Evolutionary conservation across 1,139 yeast species (phyloP).

Genomic region (Taphrina populina): DNA sequence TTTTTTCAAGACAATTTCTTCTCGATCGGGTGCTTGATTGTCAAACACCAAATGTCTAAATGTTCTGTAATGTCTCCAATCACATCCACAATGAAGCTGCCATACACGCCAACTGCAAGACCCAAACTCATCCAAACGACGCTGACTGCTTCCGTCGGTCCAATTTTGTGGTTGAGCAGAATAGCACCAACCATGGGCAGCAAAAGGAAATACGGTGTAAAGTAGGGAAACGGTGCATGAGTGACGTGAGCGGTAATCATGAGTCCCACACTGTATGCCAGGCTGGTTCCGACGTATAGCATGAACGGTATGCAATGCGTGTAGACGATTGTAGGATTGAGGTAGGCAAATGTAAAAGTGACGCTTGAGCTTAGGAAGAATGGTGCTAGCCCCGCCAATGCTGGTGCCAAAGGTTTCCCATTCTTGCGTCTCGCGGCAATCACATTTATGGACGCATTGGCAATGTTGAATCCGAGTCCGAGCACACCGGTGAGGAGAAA

Average conservation of each 20-base stretch:
- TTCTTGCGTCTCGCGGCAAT: slow-evolving; percentile 55
- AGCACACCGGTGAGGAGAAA: slow-evolving; percentile 25
- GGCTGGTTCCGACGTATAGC: slow-evolving; percentile 63
- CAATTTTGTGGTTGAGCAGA: slow-evolving; percentile 36
- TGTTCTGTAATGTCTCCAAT: slow-evolving; percentile 46
- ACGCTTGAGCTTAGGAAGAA: slow-evolving; percentile 42
- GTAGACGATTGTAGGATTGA: slow-evolving; percentile 44
- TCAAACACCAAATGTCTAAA: slow-evolving; percentile 48
- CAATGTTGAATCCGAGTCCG: slow-evolving; percentile 26
- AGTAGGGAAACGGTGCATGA: slow-evolving; percentile 60
- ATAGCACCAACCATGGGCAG: slow-evolving; percentile 46
- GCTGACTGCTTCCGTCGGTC: slow-evolving; percentile 41
- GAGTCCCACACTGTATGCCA: slow-evolving; percentile 61
- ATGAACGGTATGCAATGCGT: slow-evolving; percentile 60
- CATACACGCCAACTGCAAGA: slow-evolving; percentile 41
- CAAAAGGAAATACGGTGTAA: slow-evolving; percentile 44
- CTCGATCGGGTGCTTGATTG: slow-evolving; percentile 42
- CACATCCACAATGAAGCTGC: slow-evolving; percentile 47
- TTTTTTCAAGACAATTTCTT: no score
- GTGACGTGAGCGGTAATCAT: slow-evolving; percentile 70
- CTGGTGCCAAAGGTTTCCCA: slow-evolving; percentile 40
- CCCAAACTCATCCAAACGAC: slow-evolving; percentile 44
- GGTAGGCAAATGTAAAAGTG: slow-evolving; percentile 45
- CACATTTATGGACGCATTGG: slow-evolving; percentile 52
- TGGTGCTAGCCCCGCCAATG: slow-evolving; percentile 47